A percentile compares a stretch with the other conserved stretches of the same genome.
Conservation (phyloP, 2,329 filamentous ascomycete species). For the Xylaria sp. region DNA sequence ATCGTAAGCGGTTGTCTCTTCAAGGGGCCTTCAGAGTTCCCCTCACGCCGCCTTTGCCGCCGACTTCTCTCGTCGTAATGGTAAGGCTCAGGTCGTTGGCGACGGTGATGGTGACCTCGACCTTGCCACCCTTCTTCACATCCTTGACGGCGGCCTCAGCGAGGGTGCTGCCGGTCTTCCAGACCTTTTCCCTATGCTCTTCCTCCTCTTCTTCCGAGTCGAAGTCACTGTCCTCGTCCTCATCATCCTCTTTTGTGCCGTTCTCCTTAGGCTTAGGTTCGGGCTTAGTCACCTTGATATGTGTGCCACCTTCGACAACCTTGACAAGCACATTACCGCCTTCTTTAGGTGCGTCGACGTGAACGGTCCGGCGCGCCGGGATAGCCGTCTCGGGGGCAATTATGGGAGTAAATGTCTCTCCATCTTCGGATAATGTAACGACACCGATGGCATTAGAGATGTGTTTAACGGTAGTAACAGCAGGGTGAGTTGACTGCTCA, state of each 20-base stretch:
- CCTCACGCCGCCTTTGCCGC: slow-evolving; percentile 84
- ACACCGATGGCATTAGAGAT: slow-evolving; percentile 90
- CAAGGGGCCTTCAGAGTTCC: slow-evolving; percentile 61
- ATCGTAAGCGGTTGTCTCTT: slow-evolving; percentile 11
- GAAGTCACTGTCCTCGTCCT: slow-evolving; percentile 68
- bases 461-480: slow-evolving; percentile 94
- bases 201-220: slow-evolving; percentile 80
- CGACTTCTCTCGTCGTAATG: slow-evolving; percentile 85
- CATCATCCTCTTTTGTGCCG: slow-evolving; percentile 63
- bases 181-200: slow-evolving; percentile 88
- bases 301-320: slow-evolving; percentile 86
- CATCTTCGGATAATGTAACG: slow-evolving; percentile 67
- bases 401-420: slow-evolving; percentile 80
- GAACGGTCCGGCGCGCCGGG: slow-evolving; percentile 85
- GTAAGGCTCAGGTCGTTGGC: slow-evolving; percentile 81
- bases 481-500: slow-evolving; percentile 93
- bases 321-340: slow-evolving; percentile 91
- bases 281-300: slow-evolving; percentile 93
- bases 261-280: slow-evolving; percentile 79
- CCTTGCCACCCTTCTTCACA: slow-evolving; percentile 87
- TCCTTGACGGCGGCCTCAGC: slow-evolving; percentile 87
- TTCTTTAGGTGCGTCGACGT: slow-evolving; percentile 78
- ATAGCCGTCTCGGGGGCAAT: slow-evolving; percentile 88
- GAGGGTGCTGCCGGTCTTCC: slow-evolving; percentile 85
- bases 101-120: slow-evolving; percentile 94